Base-by-base conservation (phyloP, 257 asterid genomes). In the Paulownia fortunei region DNA sequence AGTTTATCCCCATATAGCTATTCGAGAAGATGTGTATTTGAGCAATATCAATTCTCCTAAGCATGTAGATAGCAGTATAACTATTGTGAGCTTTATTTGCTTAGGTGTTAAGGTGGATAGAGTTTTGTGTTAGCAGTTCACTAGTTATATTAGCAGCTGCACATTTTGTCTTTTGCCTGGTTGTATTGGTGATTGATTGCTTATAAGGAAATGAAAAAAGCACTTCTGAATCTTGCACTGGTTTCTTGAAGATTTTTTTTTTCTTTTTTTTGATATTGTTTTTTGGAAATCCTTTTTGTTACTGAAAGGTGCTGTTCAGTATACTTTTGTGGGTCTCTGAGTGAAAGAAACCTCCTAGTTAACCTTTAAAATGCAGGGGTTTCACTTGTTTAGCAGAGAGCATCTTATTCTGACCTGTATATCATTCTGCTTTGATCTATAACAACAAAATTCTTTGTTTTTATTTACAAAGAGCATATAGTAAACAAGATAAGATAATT, bases 1-100 rank as follows among this genome's bases (percentile, higher is more conserved):
- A 52, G 64, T 49, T 27, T 19, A 56, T 9, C 27, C 3, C 62
- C 44, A 6, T 12, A 73, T 41, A 39, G 44, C 23, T 52, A 30
- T 32, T 51, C 19, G 46, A 11, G 30, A 10, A 46, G 60, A 67
- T 73, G 60, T 24, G 37, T 42, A 59, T 37, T 73, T 16, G 46
- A 59, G 46, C 19, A n/a, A 74, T 12, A 24, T 47, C 51, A 42
- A 42, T 24, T 62, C 27, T 46, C 51, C 16, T 5, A 27, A 44
- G 64, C 44, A 10, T 30, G 72, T 62, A 74, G 44, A 56, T 56
- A 37, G 70, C 72, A 44, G 27, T 55, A 39, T 72, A 34, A 15
- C 39, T 58, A 39, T 4, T 49, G 47, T 32, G 32, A 18, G 76
- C 47, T 34, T 34, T 19, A n/a, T 26, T 34, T 18, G 76, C n/a